Evolutionary conservation across 2,329 filamentous ascomycete species (phyloP).

Genomic region (Neopestalotiopsis sp.): DNA sequence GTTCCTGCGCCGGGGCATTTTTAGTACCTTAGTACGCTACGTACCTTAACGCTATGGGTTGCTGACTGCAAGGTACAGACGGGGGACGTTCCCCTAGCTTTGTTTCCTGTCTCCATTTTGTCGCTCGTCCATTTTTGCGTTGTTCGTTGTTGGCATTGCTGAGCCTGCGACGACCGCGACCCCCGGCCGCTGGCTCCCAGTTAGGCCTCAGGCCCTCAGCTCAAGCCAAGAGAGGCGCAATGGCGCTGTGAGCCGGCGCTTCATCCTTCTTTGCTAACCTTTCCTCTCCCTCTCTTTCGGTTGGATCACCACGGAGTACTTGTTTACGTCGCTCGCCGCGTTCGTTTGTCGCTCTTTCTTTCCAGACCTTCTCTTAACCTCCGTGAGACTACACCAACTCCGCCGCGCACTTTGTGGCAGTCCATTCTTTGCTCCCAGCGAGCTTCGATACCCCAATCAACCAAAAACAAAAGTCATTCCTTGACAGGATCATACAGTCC

Average conservation of each 20-base stretch:
- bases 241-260: conserved; percentile 9
- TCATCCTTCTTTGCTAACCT: background rate
- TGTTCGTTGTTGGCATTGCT: background rate
- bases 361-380: conserved; percentile 3
- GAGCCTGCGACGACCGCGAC: background rate
- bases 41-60: background rate
- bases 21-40: background rate
- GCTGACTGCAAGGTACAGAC: conserved; percentile 10
- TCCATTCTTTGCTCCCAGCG: conserved; percentile 13
- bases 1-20: background rate
- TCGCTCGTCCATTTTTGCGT: too few relatives aligned
- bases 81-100: conserved; percentile 2
- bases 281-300: background rate
- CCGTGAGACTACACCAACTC: conserved; percentile 6
- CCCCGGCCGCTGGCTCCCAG: background rate
- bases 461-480: conserved; percentile 2
- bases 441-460: conserved; percentile 4
- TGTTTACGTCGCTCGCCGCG: conserved; percentile 1
- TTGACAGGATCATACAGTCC: conserved; percentile 11
- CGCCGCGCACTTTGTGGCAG: conserved; percentile 9
- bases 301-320: background rate
- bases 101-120: background rate
- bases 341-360: background rate
- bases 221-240: conserved; percentile 7
- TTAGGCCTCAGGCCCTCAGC: background rate